These are phyloP conservation scores for Paramecium sexaurelia DNA, from an alignment of 73 alveolate genomes.

Conservation along the genomic window DNA sequence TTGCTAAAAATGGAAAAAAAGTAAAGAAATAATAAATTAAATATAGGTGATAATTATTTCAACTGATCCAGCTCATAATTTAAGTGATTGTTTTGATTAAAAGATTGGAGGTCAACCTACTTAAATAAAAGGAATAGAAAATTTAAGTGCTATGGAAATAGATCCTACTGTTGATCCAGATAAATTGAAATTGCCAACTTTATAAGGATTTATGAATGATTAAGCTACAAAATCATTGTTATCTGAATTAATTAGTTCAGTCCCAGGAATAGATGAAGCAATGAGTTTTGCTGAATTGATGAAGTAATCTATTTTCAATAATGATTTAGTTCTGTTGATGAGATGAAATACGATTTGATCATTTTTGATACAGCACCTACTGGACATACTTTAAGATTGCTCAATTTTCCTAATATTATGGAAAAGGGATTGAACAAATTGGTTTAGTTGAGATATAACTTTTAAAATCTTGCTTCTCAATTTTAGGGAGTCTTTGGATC, in stretches of 20 bases:
- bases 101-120: conserved; percentile 94
- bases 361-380: conserved; percentile 99
- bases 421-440: conserved; percentile 93
- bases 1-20: conserved; percentile 51
- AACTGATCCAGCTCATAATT: conserved; percentile 99
- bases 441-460: conserved; percentile 86
- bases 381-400: conserved; percentile 98
- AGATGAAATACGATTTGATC: conserved; percentile 85
- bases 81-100: conserved; percentile 98
- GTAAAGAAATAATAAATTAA: background rate
- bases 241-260: conserved; percentile 92
- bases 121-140: conserved; percentile 88
- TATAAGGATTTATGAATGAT: conserved; percentile 86
- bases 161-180: conserved; percentile 83
- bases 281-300: conserved; percentile 90
- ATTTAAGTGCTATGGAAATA: conserved; percentile 95
- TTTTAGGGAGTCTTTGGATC: conserved; percentile 74
- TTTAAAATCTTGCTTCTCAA: conserved; percentile 83
- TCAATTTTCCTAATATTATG: conserved; percentile 95
- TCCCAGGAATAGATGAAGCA: conserved; percentile 99
- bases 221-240: conserved; percentile 83
- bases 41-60: conserved; percentile 93
- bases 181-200: conserved; percentile 71
- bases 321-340: conserved; percentile 80
- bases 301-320: conserved; percentile 66